Base-by-base conservation (phyloP, 1,139 yeast species). In the Zygoascus meyerae region DNA sequence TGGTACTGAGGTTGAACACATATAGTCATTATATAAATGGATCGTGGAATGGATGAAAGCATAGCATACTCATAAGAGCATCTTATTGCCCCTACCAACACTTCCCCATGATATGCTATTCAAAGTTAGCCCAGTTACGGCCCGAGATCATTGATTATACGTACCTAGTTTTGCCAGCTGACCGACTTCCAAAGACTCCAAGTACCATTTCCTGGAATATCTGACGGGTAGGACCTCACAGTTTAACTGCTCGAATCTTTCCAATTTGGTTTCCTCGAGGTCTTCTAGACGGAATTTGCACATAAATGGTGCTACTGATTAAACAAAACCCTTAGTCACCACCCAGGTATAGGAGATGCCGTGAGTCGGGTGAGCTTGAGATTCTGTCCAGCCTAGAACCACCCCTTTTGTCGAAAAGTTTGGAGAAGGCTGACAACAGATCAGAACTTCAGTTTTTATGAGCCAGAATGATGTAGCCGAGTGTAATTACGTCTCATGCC, bases 61-160 rank as follows among this genome's bases (percentile, higher is more conserved):
- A 76, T 74, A 8, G 75, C 69, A 18, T 71, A 68, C 52, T 75
- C 63, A 2, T 69, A 55, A 11, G 62, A 57, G 51, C 57, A 67
- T 51, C 60, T 78, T 31, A 85, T 68, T 1, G 80, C 82, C 2
- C 90, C 95, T 4, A 86, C 87, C 10, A 94, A 86, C 11, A 79
- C 68, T 54, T 80, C 87, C 12, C 80, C 73, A 59, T 72, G 78
- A 63, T 65, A 81, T 2, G 82, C 86, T 48, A 29, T 29, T 26
- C 8, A n/a, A 10, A n/a, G 15, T 9, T 17, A n/a, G 29, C 30
- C 29, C 12, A 4, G n/a, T 4, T 16, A 17, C 5, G 7, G 18
- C n/a, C 12, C 17, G 14, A 17, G 45, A 47, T 33, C 14, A 35
- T 11, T 11, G 11, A 31, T 26, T 9, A 2, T 12, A 38, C 58